Base-by-base conservation (phyloP, 2,329 filamentous ascomycete species). In the Beauveria bassiana region DNA sequence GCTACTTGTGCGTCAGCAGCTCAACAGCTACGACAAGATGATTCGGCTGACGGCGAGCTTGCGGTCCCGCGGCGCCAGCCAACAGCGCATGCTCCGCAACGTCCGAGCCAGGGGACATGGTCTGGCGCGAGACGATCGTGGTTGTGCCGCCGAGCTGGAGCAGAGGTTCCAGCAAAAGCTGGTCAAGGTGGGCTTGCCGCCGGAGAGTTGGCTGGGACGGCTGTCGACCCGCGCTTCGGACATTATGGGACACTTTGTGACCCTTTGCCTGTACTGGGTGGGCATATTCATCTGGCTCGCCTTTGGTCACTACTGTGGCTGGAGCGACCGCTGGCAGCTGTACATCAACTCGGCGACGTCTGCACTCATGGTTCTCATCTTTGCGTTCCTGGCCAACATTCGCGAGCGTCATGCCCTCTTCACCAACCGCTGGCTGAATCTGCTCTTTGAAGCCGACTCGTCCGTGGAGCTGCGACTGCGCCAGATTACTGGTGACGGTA, bases 341-440 rank as follows among this genome's bases (percentile, higher is more conserved):
- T 73, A 76, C 64, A 73, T 77, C 67, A 77, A 79, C 69, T 76
- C 77, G 3, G 74, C 75, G 9, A 77, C 75, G 0, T 76, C 78
- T 5, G 67, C 65, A 2, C 56, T 67, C 0, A 71, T 77, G 24
- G 67, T 74, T 55, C 73, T 79, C 63, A 74, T 75, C 1, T 72
- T 79, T 50, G 72, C 74, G 1, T 77, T 77, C 65, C 64, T 77
- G 28, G 70, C 73, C 62, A 76, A 73, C 64, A 70, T 77, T 54
- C 72, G 73, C 31, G 70, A 73, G 56, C 70, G 70, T 28, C 74
- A 77, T 61, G 69, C 71, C 59, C 65, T 66, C 34, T 70, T 74
- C 61, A 61, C 73, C 8, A 63, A 66, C 7, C 64, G 61, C 38
- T 74, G 71, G 53, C 67, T 77, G 12, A 61, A 72, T 20, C 68